A percentile compares a stretch with the other conserved stretches of the same genome.
Evolutionary conservation across 164 flowering plant species (phyloP).

Genomic region (Dillenia turbinata): DNA sequence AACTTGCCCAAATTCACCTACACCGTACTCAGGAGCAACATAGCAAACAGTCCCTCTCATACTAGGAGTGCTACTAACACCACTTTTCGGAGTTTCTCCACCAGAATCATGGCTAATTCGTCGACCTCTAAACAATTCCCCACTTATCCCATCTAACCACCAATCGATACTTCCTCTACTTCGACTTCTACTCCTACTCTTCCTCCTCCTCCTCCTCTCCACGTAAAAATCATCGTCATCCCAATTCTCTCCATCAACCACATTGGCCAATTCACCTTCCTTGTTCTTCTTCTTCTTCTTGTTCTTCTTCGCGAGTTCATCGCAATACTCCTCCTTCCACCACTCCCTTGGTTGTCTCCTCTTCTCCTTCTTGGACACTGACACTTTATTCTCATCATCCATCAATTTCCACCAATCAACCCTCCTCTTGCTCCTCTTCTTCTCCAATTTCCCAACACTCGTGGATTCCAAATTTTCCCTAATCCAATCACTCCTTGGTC

Average conservation of each 20-base stretch:
- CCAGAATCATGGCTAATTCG: constrained; percentile 58
- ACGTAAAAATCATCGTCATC: constrained; percentile 34
- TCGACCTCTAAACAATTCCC: constrained; percentile 47
- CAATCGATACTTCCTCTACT: constrained; percentile 71
- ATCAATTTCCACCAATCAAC: constrained; percentile 84
- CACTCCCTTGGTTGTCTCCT: constrained; percentile 71
- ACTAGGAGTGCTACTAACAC: constrained; percentile 93
- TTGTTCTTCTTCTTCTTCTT: constrained; percentile 29
- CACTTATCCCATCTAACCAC: constrained; percentile 84
- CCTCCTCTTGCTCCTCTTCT: constrained; percentile 41
- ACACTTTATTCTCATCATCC: constrained; percentile 41
- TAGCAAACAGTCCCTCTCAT: constrained; percentile 99
- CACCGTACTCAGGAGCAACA: constrained; percentile 88
- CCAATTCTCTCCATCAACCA: constrained; percentile 35
- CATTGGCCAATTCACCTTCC: constrained; percentile 7
- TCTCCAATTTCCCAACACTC: constrained; percentile 24
- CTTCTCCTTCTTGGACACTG: constrained; percentile 42
- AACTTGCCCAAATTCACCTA: constrained; percentile 45
- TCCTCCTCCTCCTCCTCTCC: constrained; percentile 23
- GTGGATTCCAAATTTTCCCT: constrained; percentile 18
- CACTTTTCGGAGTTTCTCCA: constrained; percentile 77
- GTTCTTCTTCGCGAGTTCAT: constrained; percentile 65
- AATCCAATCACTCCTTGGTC: constrained; percentile 66
- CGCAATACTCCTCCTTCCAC: constrained; percentile 96
- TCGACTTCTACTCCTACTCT: constrained; percentile 39